A percentile compares a stretch with the other conserved stretches of the same genome.
These are phyloP conservation scores for Claviceps fusiformis DNA, from an alignment of 2,329 filamentous ascomycete genomes.

Conservation along the genomic window DNA sequence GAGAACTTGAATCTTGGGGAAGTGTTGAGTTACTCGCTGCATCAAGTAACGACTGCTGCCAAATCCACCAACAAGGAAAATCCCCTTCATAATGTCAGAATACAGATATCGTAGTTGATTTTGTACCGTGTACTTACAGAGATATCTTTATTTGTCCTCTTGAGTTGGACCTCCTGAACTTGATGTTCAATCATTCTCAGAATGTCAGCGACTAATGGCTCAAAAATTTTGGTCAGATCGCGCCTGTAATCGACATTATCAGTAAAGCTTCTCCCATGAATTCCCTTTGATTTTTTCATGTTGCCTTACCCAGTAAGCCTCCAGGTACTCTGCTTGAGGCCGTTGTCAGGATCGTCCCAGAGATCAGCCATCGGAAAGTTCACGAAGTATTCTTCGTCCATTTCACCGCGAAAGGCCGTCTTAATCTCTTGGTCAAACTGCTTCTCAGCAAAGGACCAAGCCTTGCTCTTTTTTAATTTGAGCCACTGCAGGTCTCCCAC, in stretches of 20 bases:
- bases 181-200: conserved; percentile 8
- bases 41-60: conserved; percentile 2
- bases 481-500: conserved; percentile 9
- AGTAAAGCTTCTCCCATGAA: neutral
- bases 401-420: conserved; percentile 6
- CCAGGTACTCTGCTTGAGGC: conserved; percentile 8
- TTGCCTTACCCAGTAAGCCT: conserved; percentile 8
- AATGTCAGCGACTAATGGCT: conserved; percentile 11
- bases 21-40: neutral
- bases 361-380: conserved; percentile 11
- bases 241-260: neutral
- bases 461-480: conserved; percentile 3
- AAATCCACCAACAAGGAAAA: conserved; percentile 4
- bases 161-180: conserved; percentile 4
- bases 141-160: neutral
- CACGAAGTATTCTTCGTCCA: conserved; percentile 7
- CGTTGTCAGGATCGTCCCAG: conserved; percentile 6
- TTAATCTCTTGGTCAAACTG: conserved; percentile 12
- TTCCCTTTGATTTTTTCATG: accelerated
- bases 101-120: accelerated
- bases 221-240: conserved; percentile 7
- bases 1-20: conserved; percentile 1
- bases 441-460: conserved; percentile 6
- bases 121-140: neutral
- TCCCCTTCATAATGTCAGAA: neutral